These are phyloP conservation scores for Claviceps spartinae DNA, from an alignment of 2,329 filamentous ascomycete genomes.

Conservation along the genomic window DNA sequence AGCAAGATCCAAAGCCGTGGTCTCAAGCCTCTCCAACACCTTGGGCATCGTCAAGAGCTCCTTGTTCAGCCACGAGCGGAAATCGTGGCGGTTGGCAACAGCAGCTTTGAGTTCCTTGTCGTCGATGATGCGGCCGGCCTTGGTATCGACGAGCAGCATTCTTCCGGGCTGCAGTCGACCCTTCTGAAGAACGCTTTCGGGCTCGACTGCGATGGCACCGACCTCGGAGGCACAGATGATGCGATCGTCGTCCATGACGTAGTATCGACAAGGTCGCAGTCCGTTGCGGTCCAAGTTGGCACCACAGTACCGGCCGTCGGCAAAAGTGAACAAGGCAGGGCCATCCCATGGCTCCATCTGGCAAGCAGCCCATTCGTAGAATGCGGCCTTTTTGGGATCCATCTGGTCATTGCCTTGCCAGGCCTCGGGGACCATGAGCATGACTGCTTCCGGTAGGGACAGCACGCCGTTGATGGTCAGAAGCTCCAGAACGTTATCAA, in stretches of 20 bases:
- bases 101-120: conserved; percentile 83
- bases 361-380: conserved; percentile 97
- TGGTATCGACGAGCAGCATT: conserved; percentile 90
- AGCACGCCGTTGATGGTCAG: conserved; percentile 92
- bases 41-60: conserved; percentile 72
- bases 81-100: conserved; percentile 77
- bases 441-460: conserved; percentile 88
- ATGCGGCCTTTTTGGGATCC: conserved; percentile 90
- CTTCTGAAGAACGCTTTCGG: conserved; percentile 82
- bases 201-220: conserved; percentile 82
- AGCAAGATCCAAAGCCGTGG: conserved; percentile 48
- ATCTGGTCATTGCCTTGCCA: conserved; percentile 91
- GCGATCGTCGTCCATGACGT: conserved; percentile 89
- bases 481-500: conserved; percentile 91
- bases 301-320: conserved; percentile 91
- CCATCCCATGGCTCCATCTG: conserved; percentile 99
- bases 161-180: conserved; percentile 86
- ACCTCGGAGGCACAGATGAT: conserved; percentile 97
- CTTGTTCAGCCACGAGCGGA: conserved; percentile 75
- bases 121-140: conserved; percentile 81
- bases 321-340: conserved; percentile 91
- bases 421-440: conserved; percentile 97
- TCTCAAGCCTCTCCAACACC: conserved; percentile 47
- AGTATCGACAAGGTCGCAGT: conserved; percentile 89
- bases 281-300: conserved; percentile 94